phyloP scores from a whole-genome alignment of 805 yeast genomes.

The Yamadazyma nakazawae region DNA sequence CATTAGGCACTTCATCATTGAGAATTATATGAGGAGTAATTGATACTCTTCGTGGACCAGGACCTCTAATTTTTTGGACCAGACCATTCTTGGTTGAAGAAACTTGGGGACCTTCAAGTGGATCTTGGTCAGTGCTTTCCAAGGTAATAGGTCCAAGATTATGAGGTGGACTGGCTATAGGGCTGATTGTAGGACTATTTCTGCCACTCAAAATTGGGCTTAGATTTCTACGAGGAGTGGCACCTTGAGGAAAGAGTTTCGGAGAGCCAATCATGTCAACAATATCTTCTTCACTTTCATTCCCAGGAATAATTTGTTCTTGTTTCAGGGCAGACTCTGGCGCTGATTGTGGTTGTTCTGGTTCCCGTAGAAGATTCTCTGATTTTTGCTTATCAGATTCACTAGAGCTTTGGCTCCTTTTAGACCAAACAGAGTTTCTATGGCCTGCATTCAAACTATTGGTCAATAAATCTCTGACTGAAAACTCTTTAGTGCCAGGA shows the following conservation, averaged over 20 bases:
- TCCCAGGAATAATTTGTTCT: not conserved
- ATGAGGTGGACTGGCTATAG: not conserved
- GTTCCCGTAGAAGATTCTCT: not conserved
- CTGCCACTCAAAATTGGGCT: conserved; percentile 10
- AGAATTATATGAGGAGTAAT: not conserved
- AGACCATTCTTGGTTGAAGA: too few species aligned
- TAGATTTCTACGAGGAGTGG: conserved; percentile 10
- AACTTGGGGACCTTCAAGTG: not conserved
- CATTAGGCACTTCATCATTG: not conserved
- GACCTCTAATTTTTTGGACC: not conserved
- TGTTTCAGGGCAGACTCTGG: not conserved
- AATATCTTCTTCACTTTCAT: conserved; percentile 14
- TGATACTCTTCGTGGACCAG: not conserved
- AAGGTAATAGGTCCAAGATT: not conserved
- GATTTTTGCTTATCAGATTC: conserved; percentile 7
- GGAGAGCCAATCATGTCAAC: conserved; percentile 13
- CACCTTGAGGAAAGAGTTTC: conserved; percentile 11
- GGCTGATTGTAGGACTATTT: conserved; percentile 8
- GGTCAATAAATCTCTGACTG: conserved; percentile 11
- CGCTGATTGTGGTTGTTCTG: not conserved
- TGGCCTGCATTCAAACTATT: conserved; percentile 10
- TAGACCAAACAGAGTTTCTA: conserved; percentile 8
- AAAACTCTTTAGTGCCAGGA: not conserved
- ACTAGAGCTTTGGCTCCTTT: conserved; percentile 13
- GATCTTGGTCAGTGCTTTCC: not conserved